Base-by-base conservation (phyloP, 179 eudicot genomes). In the Vitellaria paradoxa region DNA sequence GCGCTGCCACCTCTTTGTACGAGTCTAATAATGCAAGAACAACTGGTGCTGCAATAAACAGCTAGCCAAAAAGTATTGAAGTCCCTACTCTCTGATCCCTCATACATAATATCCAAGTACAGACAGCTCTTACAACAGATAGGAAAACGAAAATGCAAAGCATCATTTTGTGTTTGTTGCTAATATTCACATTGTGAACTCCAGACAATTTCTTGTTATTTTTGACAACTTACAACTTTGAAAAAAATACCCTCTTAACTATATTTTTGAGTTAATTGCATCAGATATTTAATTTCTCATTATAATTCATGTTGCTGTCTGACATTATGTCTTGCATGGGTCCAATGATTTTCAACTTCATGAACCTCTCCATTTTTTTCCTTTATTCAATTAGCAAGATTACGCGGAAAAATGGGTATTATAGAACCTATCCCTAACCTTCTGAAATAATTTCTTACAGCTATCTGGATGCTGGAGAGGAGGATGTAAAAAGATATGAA, bases 401-500 rank as follows among this genome's bases (percentile, higher is more conserved):
- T 6, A 50, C 12, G 5, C 5, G 55, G 55, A 73, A 18, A 59
- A 11, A 42, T 9, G 68, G 40, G 46, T 70, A 30, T 59, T 46
- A 13, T 40, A 6, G 49, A 78, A 2, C 45, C 46, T 57, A 65
- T 61, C 12, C 12, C 37, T 37, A 23, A 23, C 30, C 49, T 79
- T 81, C 55, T 40, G 53, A 53, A 65, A 65, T 57, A 60, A 52
- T 77, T 75, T 70, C 70, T 24, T 77, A 30, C 83, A 96, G 99
- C 82, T 96, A 96, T 85, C 92, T 93, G n/a, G 99, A 96, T 56
- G 99, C 97, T 17, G 87, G 98, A 4, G 98, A 92, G 77, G 94
- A 88, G 83, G 99, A 96, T 83, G 81, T 93, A 18, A 88, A 76
- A 85, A 85, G 91, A 68, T 90, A 87, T 71, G 93, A 96, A 81